A percentile compares a stretch with the other conserved stretches of the same genome.
Conservation (phyloP, 1,284 basidiomycete genomes). For the Earliella scabrosa region DNA sequence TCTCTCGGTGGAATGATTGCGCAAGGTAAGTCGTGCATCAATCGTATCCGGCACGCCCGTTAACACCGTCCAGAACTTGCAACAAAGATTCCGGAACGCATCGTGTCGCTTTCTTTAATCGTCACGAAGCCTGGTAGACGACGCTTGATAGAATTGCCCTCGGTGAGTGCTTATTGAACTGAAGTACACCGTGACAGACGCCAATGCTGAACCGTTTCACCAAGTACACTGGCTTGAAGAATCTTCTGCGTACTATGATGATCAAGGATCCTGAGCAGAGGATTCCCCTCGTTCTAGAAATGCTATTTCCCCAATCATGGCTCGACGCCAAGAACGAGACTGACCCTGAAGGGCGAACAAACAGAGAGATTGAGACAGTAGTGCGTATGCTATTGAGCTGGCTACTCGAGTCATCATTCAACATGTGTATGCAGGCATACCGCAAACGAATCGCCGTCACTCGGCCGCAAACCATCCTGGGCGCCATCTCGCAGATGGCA, state of each 20-base stretch:
- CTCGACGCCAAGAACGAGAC: conserved; percentile 54
- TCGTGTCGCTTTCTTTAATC: conserved; percentile 66
- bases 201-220: no score
- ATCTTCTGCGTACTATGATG: conserved; percentile 42
- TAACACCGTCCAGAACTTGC: conserved; percentile 56
- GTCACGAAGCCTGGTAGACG: conserved; percentile 75
- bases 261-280: conserved; percentile 55
- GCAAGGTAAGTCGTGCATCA: conserved; percentile 50
- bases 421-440: conserved; percentile 44
- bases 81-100: conserved; percentile 65
- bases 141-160: conserved; percentile 60
- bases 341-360: conserved; percentile 62
- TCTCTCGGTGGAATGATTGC: conserved; percentile 90
- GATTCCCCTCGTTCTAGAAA: conserved; percentile 57
- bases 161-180: conserved; percentile 51
- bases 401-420: background rate
- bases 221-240: conserved; percentile 10
- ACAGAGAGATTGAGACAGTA: conserved; percentile 58
- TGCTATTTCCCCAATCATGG: conserved; percentile 67
- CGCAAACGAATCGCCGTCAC: conserved; percentile 57
- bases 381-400: conserved; percentile 37
- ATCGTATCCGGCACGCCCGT: background rate
- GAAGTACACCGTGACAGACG: no score
- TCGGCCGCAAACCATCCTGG: conserved; percentile 63
- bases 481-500: conserved; percentile 75